Base-by-base conservation (phyloP, 2,329 filamentous ascomycete genomes). In the Fonsecaea monophora region DNA sequence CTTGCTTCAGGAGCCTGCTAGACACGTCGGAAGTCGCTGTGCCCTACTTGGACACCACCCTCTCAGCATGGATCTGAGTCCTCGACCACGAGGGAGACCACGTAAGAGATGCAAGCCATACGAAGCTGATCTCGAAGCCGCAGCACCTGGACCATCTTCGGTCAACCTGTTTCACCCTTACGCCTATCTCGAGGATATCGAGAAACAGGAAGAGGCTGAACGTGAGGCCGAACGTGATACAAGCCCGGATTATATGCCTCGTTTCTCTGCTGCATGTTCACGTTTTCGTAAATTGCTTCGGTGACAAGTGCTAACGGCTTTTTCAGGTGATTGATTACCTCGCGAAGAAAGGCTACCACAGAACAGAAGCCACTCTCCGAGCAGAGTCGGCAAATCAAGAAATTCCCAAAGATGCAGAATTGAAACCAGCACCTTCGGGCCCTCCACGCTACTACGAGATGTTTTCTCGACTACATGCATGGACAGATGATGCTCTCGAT, bases 401-500 rank as follows among this genome's bases (percentile, higher is more conserved):
- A 64, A 85, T 90, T 25, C 68, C 72, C 37, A 92, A 93, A 77
- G 94, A 62, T 32, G 55, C 54, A 18, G 65, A 70, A 30, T 10
- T 67, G 34, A 67, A 65, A 37, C 68, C 70, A 12, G 63, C 68
- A 5, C 54, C 64, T 18, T 65, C 65, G 9, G 86, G 87, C 18
- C 90, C 91, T 7, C 87, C 89, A 60, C 95, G 92, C 77, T 97
- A 94, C 75, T 82, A 86, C 48, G 89, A 87, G 70, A 90, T 91
- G 0, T 98, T 88, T 74, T 86, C 86, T 64, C 80, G 94, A 50
- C 82, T 96, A 50, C 89, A 86, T 70, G 86, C 87, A 70, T 99
- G 94, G 90, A 89, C 97, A 55, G 93, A 97, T 71, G 93, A 94
- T 72, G 94, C 92, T 66, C 84, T 99, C 30, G 94, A 98, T 71